Percentiles rank a stretch among this genome's conserved stretches.
These are phyloP conservation scores for Cladosporium austrohemisphaericum DNA, from an alignment of 2,329 filamentous ascomycete species.

Conservation along the genomic window DNA sequence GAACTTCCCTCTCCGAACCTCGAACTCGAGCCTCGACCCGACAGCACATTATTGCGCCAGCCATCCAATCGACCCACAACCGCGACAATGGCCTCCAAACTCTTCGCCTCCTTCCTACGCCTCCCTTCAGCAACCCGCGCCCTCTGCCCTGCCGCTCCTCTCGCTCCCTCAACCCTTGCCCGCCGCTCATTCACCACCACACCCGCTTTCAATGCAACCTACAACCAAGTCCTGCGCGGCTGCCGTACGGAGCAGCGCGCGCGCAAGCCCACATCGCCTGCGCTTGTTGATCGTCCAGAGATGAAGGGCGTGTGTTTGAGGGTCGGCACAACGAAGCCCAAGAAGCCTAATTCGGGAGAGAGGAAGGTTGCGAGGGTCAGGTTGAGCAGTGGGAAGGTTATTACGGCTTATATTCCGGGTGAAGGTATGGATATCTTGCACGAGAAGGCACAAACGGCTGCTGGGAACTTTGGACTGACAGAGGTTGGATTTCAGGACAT, in stretches of 20 bases:
- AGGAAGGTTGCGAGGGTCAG: constrained; percentile 91
- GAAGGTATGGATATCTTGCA: constrained; percentile 57
- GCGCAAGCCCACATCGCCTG: constrained; percentile 83
- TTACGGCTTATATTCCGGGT: constrained; percentile 93
- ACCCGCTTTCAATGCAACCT: constrained; percentile 40
- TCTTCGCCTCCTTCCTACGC: constrained; percentile 39
- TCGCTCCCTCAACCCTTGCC: constrained; percentile 19
- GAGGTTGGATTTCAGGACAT: constrained; percentile 56
- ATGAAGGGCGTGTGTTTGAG: constrained; percentile 96
- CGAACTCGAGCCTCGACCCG: neutral
- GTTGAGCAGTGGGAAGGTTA: constrained; percentile 77
- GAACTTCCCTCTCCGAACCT: constrained; percentile 9
- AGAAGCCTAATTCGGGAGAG: constrained; percentile 98
- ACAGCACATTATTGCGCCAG: neutral
- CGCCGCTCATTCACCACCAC: constrained; percentile 39
- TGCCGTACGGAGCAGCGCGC: constrained; percentile 75
- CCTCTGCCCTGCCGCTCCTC: constrained; percentile 22
- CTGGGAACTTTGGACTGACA: neutral
- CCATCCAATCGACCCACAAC: neutral
- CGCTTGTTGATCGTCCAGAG: constrained; percentile 69
- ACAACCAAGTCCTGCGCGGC: constrained; percentile 56
- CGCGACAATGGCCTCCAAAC: constrained; percentile 36
- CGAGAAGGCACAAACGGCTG: neutral
- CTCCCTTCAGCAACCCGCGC: constrained; percentile 29
- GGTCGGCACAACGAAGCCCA: constrained; percentile 88